These are phyloP conservation scores for Solanum infundibuliforme DNA, from an alignment of 257 asterid species.

Conservation along the genomic window DNA sequence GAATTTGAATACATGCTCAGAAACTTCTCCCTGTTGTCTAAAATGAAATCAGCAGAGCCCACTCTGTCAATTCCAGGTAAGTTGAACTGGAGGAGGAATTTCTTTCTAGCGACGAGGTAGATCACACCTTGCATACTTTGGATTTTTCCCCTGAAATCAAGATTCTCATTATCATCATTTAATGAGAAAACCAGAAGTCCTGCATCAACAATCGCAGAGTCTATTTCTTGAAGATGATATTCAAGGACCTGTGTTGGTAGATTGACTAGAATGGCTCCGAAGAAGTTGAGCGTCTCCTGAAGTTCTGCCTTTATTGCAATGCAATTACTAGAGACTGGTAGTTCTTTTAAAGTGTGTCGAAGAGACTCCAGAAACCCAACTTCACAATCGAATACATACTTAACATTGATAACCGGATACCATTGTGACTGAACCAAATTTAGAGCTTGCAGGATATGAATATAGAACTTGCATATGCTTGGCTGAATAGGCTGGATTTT, in stretches of 20 bases:
- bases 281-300: background rate
- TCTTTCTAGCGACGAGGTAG: background rate
- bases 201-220: background rate
- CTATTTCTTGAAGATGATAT: background rate
- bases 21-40: background rate
- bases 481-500: background rate
- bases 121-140: background rate
- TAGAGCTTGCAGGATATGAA: background rate
- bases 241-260: background rate
- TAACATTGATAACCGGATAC: background rate
- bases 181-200: background rate
- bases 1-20: background rate
- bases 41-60: background rate
- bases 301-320: background rate
- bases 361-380: background rate
- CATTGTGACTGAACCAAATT: background rate
- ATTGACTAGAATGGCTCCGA: background rate
- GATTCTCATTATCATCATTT: background rate
- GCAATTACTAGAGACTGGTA: background rate
- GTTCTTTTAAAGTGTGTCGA: background rate
- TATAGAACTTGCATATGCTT: background rate
- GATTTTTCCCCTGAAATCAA: background rate
- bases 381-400: background rate
- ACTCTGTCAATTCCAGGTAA: background rate
- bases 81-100: background rate